Evolutionary conservation across 73 alveolate genomes (phyloP).

Genomic region (Blepharisma stoltei): DNA sequence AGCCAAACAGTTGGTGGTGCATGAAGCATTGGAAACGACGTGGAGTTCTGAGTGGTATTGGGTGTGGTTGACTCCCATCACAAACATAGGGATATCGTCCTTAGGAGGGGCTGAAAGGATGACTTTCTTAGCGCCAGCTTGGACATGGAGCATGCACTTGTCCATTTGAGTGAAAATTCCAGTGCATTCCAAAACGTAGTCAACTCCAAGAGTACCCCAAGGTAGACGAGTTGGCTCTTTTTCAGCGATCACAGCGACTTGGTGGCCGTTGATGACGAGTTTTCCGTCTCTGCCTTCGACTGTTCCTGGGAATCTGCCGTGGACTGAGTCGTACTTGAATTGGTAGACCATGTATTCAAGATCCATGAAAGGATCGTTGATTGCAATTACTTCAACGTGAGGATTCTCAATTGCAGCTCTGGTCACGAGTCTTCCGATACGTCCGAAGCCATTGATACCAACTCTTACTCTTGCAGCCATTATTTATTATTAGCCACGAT

Average conservation of each 20-base stretch:
- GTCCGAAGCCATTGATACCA: constrained; percentile 80
- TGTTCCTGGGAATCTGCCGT: constrained; percentile 43
- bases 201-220: constrained; percentile 86
- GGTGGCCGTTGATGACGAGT: constrained; percentile 70
- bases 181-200: constrained; percentile 75
- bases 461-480: constrained; percentile 33
- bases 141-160: constrained; percentile 45
- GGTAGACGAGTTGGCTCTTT: constrained; percentile 68
- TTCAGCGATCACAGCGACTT: constrained; percentile 56
- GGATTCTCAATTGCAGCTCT: constrained; percentile 45
- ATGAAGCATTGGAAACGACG: constrained; percentile 91
- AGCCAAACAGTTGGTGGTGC: constrained; percentile 95
- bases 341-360: constrained; percentile 46
- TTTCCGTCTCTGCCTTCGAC: constrained; percentile 31
- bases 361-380: constrained; percentile 65
- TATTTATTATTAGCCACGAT: constrained; percentile 21
- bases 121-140: constrained; percentile 75
- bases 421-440: constrained; percentile 70
- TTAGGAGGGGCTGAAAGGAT: constrained; percentile 84
- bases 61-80: constrained; percentile 84
- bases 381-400: constrained; percentile 44
- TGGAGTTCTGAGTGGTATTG: constrained; percentile 56
- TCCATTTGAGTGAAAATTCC: constrained; percentile 56
- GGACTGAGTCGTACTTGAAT: constrained; percentile 69
- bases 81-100: constrained; percentile 80